Base-by-base conservation (phyloP, 139 green algal genomes). In the Raphidocelis subcapitata region DNA sequence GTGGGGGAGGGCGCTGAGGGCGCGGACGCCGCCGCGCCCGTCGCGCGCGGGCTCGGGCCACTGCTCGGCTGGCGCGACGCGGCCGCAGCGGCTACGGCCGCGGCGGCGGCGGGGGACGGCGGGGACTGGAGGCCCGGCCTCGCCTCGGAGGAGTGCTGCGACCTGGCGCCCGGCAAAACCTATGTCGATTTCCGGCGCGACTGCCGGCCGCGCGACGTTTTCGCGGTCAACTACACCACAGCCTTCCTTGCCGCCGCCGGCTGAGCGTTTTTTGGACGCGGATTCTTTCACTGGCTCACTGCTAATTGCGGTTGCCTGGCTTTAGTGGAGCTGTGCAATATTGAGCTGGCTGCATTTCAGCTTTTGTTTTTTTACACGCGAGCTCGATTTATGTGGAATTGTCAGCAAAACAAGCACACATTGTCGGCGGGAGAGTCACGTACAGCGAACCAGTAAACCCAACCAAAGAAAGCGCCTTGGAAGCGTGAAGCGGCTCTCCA, bases 101-200 rank as follows among this genome's bases (percentile, higher is more conserved):
- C 37, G 56, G 32, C 37, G 46, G 52, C 24, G 23, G 59, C 37
- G 36, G 69, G 44, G 44, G 26, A 60, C 5, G 2, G 37, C 12
- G 31, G 62, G 5, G 56, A 54, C 41, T 52, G 69, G 32, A 26
- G 62, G 62, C 37, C 52, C 3, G 65, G 29, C 3, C 51, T 71
- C 28, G 2, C 10, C 3, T 5, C 18, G 41, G 61, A 79, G 3
- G 79, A 84, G 55, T 88, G 83, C 75, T 88, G 83, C 66, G 67
- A 76, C 16, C 61, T 88, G 31, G 62, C 33, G 56, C 69, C 69
- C 0, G 80, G 70, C 21, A 37, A 59, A 12, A 29, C 78, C 26
- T 82, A 79, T 62, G 78, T 83, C 12, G 60, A 83, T 28, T 84
- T 84, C 47, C 73, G 69, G 47, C 41, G 37, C 15, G 74, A 79